Conservation (phyloP, 2,329 filamentous ascomycete species). For the Penicillium janthinellum region DNA sequence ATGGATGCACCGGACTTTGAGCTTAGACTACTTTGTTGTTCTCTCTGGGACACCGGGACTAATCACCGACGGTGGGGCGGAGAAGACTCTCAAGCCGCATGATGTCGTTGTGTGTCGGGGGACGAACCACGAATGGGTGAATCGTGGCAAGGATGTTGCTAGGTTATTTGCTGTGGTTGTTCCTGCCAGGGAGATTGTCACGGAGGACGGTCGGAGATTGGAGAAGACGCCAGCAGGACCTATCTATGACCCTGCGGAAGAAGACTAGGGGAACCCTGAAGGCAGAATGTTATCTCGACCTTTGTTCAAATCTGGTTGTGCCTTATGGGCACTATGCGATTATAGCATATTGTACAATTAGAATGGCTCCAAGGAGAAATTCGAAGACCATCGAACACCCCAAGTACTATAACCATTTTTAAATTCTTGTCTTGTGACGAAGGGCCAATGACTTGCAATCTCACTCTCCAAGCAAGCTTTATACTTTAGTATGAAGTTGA, state of each 20-base stretch:
- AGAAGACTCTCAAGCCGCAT: constrained; percentile 30
- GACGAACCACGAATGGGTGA: constrained; percentile 50
- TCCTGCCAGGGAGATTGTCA: constrained; percentile 43
- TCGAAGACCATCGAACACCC: too few relatives aligned
- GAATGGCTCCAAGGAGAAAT: not conserved
- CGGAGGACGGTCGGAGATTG: constrained; percentile 41
- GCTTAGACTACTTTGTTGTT: constrained; percentile 34
- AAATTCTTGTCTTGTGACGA: too few relatives aligned
- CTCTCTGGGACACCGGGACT: constrained; percentile 30
- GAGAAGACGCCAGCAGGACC: constrained; percentile 36
- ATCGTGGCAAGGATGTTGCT: constrained; percentile 42
- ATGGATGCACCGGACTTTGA: constrained; percentile 34
- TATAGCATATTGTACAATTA: not conserved
- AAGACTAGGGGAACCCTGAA: not conserved
- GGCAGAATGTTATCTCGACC: not conserved
- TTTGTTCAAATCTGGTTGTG: not conserved
- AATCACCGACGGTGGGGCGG: constrained; percentile 31
- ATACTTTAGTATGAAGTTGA: too few relatives aligned
- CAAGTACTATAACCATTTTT: too few relatives aligned
- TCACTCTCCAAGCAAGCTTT: too few relatives aligned
- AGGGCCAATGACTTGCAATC: too few relatives aligned
- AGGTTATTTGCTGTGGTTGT: constrained; percentile 47
- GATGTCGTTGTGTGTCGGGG: constrained; percentile 41
- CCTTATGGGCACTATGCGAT: not conserved
- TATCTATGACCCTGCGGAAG: constrained; percentile 22